These are phyloP conservation scores for Phytopythium montanum DNA, from an alignment of 352 stramenopile genomes.

Conservation along the genomic window DNA sequence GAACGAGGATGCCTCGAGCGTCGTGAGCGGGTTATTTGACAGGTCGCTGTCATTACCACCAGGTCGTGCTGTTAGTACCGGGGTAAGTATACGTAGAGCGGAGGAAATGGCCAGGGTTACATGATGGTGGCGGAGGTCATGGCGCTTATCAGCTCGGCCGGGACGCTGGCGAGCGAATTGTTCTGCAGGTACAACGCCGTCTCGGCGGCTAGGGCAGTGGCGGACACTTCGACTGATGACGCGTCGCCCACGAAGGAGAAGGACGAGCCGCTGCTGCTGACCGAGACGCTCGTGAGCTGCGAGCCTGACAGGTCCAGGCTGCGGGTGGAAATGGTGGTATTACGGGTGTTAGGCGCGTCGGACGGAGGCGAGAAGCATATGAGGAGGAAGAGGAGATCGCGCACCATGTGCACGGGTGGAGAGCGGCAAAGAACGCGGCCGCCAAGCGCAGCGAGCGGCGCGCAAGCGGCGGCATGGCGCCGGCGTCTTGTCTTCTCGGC, in stretches of 20 bases:
- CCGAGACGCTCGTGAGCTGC: constrained; percentile 34
- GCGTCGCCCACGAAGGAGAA: constrained; percentile 30
- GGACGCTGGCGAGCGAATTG: constrained; percentile 41
- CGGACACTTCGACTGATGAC: constrained; percentile 13
- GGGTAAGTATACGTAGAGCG: too few species aligned
- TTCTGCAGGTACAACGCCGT: constrained; percentile 39
- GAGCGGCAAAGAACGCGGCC: background rate
- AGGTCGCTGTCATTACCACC: constrained; percentile 28
- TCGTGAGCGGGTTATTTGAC: constrained; percentile 54
- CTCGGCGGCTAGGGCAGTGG: constrained; percentile 22
- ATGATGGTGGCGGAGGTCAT: constrained; percentile 33
- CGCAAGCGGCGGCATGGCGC: background rate
- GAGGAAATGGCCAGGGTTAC: constrained; percentile 19
- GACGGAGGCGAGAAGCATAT: background rate
- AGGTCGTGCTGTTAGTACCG: background rate
- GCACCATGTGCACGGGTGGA: background rate
- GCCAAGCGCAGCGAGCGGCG: background rate
- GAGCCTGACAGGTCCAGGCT: constrained; percentile 37
- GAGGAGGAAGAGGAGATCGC: background rate
- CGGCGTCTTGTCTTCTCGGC: background rate
- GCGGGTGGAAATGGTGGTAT: background rate
- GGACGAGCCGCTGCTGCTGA: constrained; percentile 7
- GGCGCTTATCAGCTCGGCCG: constrained; percentile 38
- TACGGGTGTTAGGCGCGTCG: background rate
- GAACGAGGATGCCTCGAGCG: constrained; percentile 45